Base-by-base conservation (phyloP, 2,329 filamentous ascomycete genomes). In the Pseudopyricularia cyperi region DNA sequence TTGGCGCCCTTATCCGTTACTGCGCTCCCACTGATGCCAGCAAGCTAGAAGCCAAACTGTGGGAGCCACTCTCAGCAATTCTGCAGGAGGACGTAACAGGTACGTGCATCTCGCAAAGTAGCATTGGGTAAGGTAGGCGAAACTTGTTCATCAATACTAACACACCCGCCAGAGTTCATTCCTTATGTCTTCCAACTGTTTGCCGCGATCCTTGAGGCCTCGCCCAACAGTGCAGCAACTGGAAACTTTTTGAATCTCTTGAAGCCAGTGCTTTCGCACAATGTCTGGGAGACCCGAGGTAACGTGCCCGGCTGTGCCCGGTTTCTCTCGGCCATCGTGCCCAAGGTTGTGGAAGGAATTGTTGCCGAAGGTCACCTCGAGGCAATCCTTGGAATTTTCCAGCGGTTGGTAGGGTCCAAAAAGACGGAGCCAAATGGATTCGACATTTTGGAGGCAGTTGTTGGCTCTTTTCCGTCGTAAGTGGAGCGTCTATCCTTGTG, bases 111-210 rank as follows among this genome's bases (percentile, higher is more conserved):
- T 51, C 7, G 17, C 26, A 8, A 12, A 17, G 17, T 9, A 11
- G 19, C 9, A 2, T 2, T 15, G 14, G 17, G 14, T 14, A 12
- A 24, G 39, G 5, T 9, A 30, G 28, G 28, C 9, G 17, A 4
- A 30, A 9, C 33, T 26, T 44, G 8, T 26, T 14, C 8, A 15
- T 12, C 4, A 3, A 19, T 32, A 14, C 51, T 55, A 19, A 55
- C 19, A 19, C 30, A 44, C 14, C 14, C 17, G 46, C 12, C 57
- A 85, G 93, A 98, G 69, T 98, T 98, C 64, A 85, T 89, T 63
- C 93, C 91, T 5, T 98, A 97, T 60, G 83, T 97, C 52, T 95
- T 98, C 75, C 93, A 98, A 65, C 79, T 98, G 34, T 87, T 97
- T 57, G 88, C 91, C 3, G 87, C 91, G 51, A 78, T 98, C 14